Evolutionary conservation across 2,329 filamentous ascomycete species (phyloP), one percentile per base, ranked within the genome.

Genomic region (Fusarium albidum): DNA sequence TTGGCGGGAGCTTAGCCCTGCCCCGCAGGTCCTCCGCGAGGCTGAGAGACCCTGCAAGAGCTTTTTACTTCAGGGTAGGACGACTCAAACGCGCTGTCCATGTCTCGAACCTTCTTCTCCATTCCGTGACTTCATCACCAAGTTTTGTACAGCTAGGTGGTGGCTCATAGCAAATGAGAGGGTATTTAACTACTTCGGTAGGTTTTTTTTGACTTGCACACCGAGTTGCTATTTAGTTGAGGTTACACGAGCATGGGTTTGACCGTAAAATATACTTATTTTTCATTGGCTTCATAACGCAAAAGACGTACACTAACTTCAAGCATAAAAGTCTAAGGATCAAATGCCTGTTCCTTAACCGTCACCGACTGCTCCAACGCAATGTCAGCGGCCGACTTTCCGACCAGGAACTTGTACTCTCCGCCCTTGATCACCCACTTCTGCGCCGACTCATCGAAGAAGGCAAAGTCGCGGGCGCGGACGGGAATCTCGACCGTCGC

Each of bases 371-470:
- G 53, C 50, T 68, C 65, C 17, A 64, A 37, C 13, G 53, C 66
- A 46, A 68, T 53, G 31, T 69, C 65, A 31, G 56, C 39, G 11
- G 62, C 65, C 25, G 66, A 68, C 47, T 64, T 63, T 46, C 63
- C 65, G 48, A 67, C 54, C 37, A 49, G 57, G 21, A 70, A 69
- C 49, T 63, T 70, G 34, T 70, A 70, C 13, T 68, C 61, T 27
- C 68, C 68, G 2, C 52, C 65, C 55, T 64, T 63, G 9, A 70
- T 39, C 17, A 67, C 46, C 68, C 68, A 70, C 43, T 69, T 66
- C 44, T 64, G 53, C 10, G 53, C 32, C 13, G 51, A 15, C n/a
- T 64, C 66, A n/a, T 69, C 61, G 48, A 64, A 69, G 53, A 68
- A 69, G n/a, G 66, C 63, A 62, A 69, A 63, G 39, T 69, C 67